These are phyloP conservation scores for Diutina siamensis DNA, from an alignment of 1,139 yeast species.

Conservation along the genomic window DNA sequence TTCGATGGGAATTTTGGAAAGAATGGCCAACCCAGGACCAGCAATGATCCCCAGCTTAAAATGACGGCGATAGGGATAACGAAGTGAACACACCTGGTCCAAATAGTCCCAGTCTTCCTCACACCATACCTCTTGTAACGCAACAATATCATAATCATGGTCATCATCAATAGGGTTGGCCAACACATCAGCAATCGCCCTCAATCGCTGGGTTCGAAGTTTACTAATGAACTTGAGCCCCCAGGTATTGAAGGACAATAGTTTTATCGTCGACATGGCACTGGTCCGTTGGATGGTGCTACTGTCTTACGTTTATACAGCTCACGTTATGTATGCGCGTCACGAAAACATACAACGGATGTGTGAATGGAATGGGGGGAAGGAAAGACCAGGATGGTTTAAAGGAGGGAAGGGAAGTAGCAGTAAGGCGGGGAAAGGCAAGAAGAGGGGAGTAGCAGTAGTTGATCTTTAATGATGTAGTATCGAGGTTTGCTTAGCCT, in stretches of 20 bases:
- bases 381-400: no score
- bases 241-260: slow-evolving; percentile 74
- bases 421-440: no score
- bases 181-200: slow-evolving; percentile 62
- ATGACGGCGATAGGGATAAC: slow-evolving; percentile 54
- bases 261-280: slow-evolving; percentile 18
- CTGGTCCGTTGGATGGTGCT: no score
- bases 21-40: slow-evolving; percentile 86
- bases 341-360: neutral
- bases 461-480: no score
- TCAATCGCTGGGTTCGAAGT: slow-evolving; percentile 48
- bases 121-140: slow-evolving; percentile 91
- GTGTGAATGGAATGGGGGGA: no score
- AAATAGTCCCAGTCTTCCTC: slow-evolving; percentile 70
- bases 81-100: slow-evolving; percentile 27
- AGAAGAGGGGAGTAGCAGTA: no score
- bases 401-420: no score
- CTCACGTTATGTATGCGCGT: no score
- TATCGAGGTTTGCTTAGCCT: no score
- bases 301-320: no score
- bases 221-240: slow-evolving; percentile 80
- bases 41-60: slow-evolving; percentile 77
- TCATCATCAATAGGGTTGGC: slow-evolving; percentile 17
- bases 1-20: slow-evolving; percentile 76
- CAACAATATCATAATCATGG: slow-evolving; percentile 66